These are phyloP conservation scores for Kewa caespitosa DNA, from an alignment of 179 eudicot genomes.

Conservation along the genomic window DNA sequence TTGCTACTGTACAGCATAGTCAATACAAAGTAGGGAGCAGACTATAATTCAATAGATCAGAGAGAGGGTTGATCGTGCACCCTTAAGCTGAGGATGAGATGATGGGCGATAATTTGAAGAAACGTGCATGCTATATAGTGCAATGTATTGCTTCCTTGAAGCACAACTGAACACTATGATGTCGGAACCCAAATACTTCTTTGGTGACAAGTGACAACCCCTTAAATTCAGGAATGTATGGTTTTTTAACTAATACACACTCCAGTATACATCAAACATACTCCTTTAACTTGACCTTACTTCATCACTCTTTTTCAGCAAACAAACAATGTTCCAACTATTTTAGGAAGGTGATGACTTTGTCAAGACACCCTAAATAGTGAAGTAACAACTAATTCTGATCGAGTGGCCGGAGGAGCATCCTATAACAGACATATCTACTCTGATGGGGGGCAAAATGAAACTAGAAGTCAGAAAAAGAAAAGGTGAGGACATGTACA, in stretches of 20 bases:
- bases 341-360: no score
- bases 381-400: no score
- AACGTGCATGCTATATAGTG: not conserved
- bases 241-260: no score
- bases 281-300: no score
- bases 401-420: no score
- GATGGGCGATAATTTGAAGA: not conserved
- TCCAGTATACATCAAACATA: no score
- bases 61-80: not conserved
- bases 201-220: not conserved
- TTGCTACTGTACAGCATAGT: not conserved
- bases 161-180: not conserved
- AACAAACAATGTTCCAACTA: no score
- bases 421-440: no score
- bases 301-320: no score
- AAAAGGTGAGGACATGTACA: not conserved
- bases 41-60: not conserved
- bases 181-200: not conserved
- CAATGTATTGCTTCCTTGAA: not conserved
- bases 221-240: not conserved
- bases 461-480: no score
- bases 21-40: not conserved
- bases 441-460: no score
- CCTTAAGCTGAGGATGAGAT: not conserved
- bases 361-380: no score